These are phyloP conservation scores for Blastomyces parvus DNA, from an alignment of 2,329 filamentous ascomycete genomes.

Conservation along the genomic window DNA sequence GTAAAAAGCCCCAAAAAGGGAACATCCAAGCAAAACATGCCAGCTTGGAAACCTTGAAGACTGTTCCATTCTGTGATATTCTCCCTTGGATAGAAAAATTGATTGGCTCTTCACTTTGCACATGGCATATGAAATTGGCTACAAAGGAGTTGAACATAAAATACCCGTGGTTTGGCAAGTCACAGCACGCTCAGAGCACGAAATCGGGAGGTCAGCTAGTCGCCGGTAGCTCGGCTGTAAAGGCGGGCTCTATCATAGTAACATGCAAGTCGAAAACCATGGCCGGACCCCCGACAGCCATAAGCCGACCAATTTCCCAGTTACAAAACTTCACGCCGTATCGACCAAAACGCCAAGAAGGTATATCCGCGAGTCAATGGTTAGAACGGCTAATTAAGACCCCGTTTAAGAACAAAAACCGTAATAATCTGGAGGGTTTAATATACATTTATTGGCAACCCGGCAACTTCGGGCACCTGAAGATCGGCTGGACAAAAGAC, in stretches of 20 bases:
- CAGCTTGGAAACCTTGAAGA: neutral
- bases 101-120: neutral
- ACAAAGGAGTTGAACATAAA: neutral
- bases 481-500: neutral
- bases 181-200: neutral
- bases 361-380: neutral
- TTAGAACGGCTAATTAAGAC: neutral
- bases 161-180: neutral
- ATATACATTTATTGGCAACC: neutral
- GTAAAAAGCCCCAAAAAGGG: neutral
- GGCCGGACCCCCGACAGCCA: neutral
- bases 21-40: neutral
- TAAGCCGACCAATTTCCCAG: neutral
- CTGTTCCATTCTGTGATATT: neutral
- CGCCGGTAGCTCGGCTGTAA: neutral
- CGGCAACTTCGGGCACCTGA: neutral
- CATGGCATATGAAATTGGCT: neutral
- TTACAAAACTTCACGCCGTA: neutral
- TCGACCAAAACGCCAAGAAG: neutral
- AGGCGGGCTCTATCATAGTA: neutral
- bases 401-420: neutral
- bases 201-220: neutral
- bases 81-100: neutral
- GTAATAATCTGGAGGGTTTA: neutral
- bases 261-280: neutral